phyloP scores from a whole-genome alignment of 78 protist species.

The Anaeramoeba flamelloides region DNA sequence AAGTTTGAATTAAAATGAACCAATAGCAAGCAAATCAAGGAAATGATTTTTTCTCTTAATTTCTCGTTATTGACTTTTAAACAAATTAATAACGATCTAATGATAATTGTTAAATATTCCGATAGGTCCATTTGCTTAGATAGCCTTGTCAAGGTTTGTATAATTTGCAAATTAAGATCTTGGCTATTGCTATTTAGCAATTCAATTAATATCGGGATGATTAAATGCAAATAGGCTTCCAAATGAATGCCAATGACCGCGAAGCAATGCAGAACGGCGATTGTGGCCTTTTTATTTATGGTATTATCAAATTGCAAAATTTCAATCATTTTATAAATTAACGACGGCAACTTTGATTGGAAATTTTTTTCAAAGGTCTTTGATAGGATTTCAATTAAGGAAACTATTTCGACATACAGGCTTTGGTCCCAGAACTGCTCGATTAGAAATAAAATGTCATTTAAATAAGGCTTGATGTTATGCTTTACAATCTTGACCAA shows the following conservation, averaged over 20 bases:
- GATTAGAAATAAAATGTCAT: background rate
- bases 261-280: constrained; percentile 50
- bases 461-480: background rate
- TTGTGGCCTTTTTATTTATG: constrained; percentile 6
- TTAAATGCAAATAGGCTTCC: constrained; percentile 67
- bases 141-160: background rate
- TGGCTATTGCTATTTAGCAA: background rate
- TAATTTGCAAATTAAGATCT: background rate
- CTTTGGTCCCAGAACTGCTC: background rate
- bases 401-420: background rate
- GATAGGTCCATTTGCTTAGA: background rate
- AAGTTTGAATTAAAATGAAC: too few relatives aligned
- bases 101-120: background rate
- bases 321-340: background rate
- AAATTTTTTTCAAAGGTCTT: background rate
- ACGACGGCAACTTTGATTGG: background rate
- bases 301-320: background rate
- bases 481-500: background rate
- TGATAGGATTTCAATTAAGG: background rate
- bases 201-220: constrained; percentile 61
- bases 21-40: too few relatives aligned
- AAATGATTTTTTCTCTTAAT: too few relatives aligned
- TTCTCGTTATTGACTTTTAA: too few relatives aligned
- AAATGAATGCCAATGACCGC: constrained; percentile 55
- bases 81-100: background rate